phyloP scores from a whole-genome alignment of 768 basidiomycete genomes.

The Mycena sanguinolenta region DNA sequence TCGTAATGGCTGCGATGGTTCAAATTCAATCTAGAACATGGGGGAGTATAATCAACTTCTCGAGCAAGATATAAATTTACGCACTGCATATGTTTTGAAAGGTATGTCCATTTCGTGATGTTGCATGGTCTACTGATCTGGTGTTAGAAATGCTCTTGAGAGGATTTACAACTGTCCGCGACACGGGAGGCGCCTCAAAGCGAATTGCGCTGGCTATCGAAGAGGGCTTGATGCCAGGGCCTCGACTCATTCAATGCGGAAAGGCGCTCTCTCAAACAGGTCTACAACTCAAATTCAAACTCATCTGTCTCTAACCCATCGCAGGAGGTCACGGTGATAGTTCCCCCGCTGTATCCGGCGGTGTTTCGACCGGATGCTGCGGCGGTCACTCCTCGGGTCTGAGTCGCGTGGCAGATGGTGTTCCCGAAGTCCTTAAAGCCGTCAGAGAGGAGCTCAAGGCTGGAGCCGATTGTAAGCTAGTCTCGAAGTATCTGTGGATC shows the following conservation, averaged over 20 bases:
- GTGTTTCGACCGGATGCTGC: conserved; percentile 47
- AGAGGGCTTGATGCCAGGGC: conserved; percentile 53
- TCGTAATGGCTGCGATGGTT: neutral
- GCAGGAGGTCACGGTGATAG: conserved; percentile 56
- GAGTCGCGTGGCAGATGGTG: conserved; percentile 53
- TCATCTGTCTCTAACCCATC: neutral
- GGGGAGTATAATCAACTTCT: conserved; percentile 48
- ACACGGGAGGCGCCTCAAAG: conserved; percentile 55
- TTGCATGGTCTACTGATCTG: neutral
- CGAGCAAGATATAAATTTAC: conserved; percentile 49
- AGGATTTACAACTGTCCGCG: conserved; percentile 57
- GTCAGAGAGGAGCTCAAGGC: conserved; percentile 52
- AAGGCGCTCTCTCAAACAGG: conserved; percentile 56
- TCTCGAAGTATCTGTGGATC: neutral
- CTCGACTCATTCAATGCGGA: conserved; percentile 55
- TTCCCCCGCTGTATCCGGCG: conserved; percentile 32
- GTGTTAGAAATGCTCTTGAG: conserved; percentile 51
- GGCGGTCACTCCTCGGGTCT: conserved; percentile 47
- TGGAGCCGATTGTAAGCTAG: conserved; percentile 51
- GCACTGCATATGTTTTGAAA: conserved; percentile 54
- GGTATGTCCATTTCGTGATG: conserved; percentile 34
- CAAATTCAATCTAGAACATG: conserved; percentile 42
- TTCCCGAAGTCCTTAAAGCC: conserved; percentile 52
- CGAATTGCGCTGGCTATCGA: conserved; percentile 52
- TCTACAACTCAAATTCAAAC: neutral